Evolutionary conservation across 768 basidiomycete genomes (phyloP).

Genomic region (Lanmaoa pseudosensibilis): DNA sequence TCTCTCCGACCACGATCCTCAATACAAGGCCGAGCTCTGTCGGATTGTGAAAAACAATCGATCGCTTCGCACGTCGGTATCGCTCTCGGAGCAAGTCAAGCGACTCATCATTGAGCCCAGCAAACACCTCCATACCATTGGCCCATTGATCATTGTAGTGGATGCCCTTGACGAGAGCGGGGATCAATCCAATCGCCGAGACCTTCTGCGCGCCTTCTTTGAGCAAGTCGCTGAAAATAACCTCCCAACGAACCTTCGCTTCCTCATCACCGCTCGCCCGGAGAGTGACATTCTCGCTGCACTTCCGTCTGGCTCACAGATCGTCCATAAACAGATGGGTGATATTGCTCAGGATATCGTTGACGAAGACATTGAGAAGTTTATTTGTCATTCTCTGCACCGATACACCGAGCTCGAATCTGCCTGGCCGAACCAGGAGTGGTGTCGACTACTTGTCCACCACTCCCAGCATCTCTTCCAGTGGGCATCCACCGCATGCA

Average conservation of each 20-base stretch:
- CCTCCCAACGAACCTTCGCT: constrained; percentile 26
- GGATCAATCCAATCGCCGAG: constrained; percentile 12
- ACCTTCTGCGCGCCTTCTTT: constrained; percentile 23
- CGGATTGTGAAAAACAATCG: constrained; percentile 20
- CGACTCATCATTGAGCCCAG: constrained; percentile 31
- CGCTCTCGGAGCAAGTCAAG: constrained; percentile 27
- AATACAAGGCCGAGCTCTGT: constrained; percentile 22
- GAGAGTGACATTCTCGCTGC: constrained; percentile 24
- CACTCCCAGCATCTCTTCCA: constrained; percentile 34
- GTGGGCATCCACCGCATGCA: constrained; percentile 35
- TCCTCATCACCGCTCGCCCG: constrained; percentile 29
- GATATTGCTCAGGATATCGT: constrained; percentile 13
- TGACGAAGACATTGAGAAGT: constrained; percentile 18
- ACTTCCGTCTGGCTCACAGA: neutral
- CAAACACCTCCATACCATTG: constrained; percentile 21
- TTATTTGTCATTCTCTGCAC: constrained; percentile 15
- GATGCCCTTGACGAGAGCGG: constrained; percentile 37
- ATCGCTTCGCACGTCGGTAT: constrained; percentile 20
- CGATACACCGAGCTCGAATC: constrained; percentile 12
- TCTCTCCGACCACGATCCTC: constrained; percentile 33
- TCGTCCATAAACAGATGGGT: constrained; percentile 16
- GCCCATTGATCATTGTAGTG: constrained; percentile 36
- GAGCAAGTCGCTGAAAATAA: constrained; percentile 7
- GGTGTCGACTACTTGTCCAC: constrained; percentile 22
- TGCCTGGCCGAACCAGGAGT: constrained; percentile 19